Evolutionary conservation across 352 stramenopile species (phyloP).

Genomic region (Stramenopiles sp.): DNA sequence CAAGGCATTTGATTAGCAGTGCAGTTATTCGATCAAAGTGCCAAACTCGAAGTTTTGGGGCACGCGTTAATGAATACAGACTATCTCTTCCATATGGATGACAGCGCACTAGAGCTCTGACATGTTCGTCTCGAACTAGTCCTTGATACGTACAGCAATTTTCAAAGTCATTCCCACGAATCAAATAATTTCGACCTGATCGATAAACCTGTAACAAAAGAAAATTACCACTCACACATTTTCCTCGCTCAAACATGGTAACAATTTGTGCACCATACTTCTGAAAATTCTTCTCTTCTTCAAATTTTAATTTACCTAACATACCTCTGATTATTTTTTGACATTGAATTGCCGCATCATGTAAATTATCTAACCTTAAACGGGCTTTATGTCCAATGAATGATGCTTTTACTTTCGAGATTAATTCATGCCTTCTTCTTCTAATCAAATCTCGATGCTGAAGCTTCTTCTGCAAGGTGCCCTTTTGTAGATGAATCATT

Average conservation of each 20-base stretch:
- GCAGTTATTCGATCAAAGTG: background rate
- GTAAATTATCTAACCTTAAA: background rate
- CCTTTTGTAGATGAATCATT: too few relatives aligned
- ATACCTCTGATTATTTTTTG: background rate
- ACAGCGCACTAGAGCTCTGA: background rate
- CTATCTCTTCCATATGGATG: background rate
- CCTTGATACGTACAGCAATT: background rate
- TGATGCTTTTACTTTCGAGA: background rate
- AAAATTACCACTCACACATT: background rate
- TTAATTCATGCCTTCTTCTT: background rate
- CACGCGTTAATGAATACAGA: background rate
- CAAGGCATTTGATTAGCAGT: background rate
- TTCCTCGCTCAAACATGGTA: background rate
- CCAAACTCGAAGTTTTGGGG: background rate
- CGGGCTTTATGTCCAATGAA: background rate
- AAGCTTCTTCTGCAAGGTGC: background rate
- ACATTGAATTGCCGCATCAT: background rate
- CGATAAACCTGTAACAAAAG: background rate
- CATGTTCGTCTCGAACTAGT: background rate
- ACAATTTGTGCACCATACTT: background rate
- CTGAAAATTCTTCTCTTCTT: background rate
- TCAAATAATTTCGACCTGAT: background rate
- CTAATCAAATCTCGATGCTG: background rate
- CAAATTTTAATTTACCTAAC: background rate
- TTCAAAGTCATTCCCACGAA: background rate